Evolutionary conservation across 805 yeast genomes (phyloP), one percentile per base, ranked within the genome.

Genomic region (Yarrowia keelungensis): DNA sequence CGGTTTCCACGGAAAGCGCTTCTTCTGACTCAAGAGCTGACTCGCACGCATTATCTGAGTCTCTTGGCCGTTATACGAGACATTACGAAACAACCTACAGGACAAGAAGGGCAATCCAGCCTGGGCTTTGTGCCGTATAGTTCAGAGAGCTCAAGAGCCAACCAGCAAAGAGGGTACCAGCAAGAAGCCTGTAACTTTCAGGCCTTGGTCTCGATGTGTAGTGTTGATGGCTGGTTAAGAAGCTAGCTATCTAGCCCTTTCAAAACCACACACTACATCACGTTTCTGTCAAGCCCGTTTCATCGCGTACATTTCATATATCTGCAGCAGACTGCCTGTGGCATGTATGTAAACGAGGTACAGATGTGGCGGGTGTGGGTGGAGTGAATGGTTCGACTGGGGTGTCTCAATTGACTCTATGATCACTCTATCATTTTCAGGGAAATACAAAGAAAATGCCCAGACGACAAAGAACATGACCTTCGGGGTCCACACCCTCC

Each of bases 21-120:
- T 7, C 7, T 4, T 16, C 47, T 47, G 51, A 47, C 51, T 47
- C 51, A n/a, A 47, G 14, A 9, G 14, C 5, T 43, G 47, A 43
- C 47, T 43, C 47, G 10, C 47, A 43, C 19, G 9, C 32, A 12
- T 46, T 8, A 19, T 11, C 32, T 46, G 50, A 46, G 50, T 19
- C 32, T 19, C 50, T 46, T 26, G 53, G 38, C 53, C 53, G 38
- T 32, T 49, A 8, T 50, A 11, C 56, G 56, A 50, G 26, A 32
- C 41, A 50, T n/a, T 32, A 16, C 26, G 41, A 50, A 50, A 50
- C 54, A 50, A 26, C 32, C 32, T 26, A 26, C 32, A 26, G 7
- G 32, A 26, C 32, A 26, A 26, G 32, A 26, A 26, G 32, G 32
- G 32, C 32, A 26, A 26, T 26, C 32, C 32, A 26, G 32, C 7